Evolutionary conservation across 768 basidiomycete genomes (phyloP).

Genomic region (Suillus weaverae): DNA sequence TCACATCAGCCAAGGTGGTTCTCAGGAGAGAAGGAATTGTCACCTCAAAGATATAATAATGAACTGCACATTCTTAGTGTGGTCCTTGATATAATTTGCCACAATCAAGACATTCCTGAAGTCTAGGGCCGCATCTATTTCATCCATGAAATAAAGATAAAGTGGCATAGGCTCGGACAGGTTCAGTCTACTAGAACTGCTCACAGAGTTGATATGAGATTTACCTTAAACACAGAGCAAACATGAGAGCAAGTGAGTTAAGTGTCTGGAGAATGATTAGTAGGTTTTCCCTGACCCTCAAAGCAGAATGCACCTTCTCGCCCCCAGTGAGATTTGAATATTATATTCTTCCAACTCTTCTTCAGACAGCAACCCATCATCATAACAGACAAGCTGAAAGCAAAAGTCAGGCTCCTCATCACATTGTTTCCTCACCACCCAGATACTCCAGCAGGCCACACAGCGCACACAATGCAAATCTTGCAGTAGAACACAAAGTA

Average conservation of each 20-base stretch:
- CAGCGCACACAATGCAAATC: too few relatives aligned
- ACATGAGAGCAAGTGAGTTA: constrained; percentile 93
- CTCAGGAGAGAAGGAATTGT: constrained; percentile 5
- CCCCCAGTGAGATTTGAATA: constrained; percentile 96
- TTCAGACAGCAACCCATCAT: constrained; percentile 42
- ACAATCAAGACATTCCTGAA: constrained; percentile 99
- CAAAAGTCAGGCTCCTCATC: too few relatives aligned
- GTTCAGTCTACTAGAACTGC: not conserved
- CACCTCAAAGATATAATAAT: constrained; percentile 97
- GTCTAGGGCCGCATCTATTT: constrained; percentile 93
- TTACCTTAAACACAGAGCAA: constrained; percentile 96
- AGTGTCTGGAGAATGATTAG: constrained; percentile 58
- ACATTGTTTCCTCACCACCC: too few relatives aligned
- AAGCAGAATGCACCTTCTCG: constrained; percentile 72
- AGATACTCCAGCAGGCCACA: too few relatives aligned
- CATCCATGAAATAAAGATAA: constrained; percentile 99
- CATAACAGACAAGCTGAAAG: constrained; percentile 4
- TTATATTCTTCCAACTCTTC: constrained; percentile 99
- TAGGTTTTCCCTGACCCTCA: not conserved
- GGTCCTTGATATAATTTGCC: constrained; percentile 96
- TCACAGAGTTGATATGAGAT: not conserved
- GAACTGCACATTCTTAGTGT: constrained; percentile 96
- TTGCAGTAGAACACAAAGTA: too few relatives aligned
- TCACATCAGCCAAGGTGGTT: not conserved
- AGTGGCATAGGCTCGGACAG: constrained; percentile 79